Base-by-base conservation (phyloP, 495 filamentous ascomycete genomes). In the Immersiella caudata region DNA sequence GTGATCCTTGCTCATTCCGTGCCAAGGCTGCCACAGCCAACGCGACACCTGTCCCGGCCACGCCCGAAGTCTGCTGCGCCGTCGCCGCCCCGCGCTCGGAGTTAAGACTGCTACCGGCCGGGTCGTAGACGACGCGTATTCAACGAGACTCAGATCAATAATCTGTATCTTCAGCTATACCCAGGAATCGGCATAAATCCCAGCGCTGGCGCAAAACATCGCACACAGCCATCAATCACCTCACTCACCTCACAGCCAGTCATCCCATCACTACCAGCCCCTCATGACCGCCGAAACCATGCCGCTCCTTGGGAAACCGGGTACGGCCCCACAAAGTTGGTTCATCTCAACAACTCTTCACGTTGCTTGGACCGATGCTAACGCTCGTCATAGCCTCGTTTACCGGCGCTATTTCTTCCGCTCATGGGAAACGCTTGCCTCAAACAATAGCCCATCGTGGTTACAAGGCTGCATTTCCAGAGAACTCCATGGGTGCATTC, bases 401-500 rank as follows among this genome's bases (percentile, higher is more conserved):
- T 1, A 54, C 52, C 26, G 26, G 20, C 21, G 36, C 65, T 0
- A 22, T 60, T 6, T 35, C 49, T 2, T 2, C 25, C n/a, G n/a
- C 29, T 18, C 7, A 22, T 9, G 61, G 64, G 14, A 25, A 14
- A 24, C 57, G 26, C 21, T 64, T 89, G 24, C 93, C 94, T 0
- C 92, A 94, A 65, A 84, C 86, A 22, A 95, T 97, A 68, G 90
- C 91, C 9, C 94, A 98, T 80, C 86, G 94, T 25, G 94, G 94
- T 1, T 95, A 89, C 80, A 94, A 90, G 72, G 87, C 84, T 0
- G 82, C 84, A 46, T 91, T 85, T 69, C 93, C 94, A 0, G 94
- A 98, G 79, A 98, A 98, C 76, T 90, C 91, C 2, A 86, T 97
- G 82, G 81, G 79, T 16, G 91, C 91, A 8, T 95, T 97, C 78